These are phyloP conservation scores for Leishmania arabica DNA, from an alignment of 208 protist species.

Conservation along the genomic window DNA sequence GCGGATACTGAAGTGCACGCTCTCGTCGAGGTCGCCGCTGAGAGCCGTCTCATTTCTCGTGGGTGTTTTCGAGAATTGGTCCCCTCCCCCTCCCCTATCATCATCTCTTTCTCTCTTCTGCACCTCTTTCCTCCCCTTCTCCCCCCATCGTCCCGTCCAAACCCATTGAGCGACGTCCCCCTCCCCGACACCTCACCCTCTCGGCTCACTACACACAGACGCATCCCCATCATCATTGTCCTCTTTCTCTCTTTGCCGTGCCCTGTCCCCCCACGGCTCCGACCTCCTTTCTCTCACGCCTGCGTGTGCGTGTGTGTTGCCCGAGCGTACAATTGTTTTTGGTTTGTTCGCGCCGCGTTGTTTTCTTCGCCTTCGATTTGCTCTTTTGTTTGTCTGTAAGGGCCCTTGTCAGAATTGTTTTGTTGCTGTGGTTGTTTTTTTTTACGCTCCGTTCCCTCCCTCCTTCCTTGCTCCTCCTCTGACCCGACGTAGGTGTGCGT, in stretches of 20 bases:
- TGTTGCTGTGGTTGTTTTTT: neutral
- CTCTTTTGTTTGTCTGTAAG: neutral
- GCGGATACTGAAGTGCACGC: neutral
- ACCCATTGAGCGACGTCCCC: neutral
- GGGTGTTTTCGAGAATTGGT: neutral
- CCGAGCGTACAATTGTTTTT: neutral
- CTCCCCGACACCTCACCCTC: neutral
- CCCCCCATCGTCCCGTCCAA: neutral
- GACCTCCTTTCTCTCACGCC: neutral
- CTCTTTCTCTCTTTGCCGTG: neutral
- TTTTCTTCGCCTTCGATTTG: neutral
- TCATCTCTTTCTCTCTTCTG: neutral
- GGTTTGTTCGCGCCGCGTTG: too few species aligned
- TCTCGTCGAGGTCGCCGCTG: neutral
- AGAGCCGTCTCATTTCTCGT: neutral
- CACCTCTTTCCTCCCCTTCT: neutral
- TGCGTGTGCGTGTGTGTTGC: neutral
- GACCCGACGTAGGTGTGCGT: neutral
- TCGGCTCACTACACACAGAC: neutral
- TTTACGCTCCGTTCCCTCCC: neutral
- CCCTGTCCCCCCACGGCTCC: too few species aligned
- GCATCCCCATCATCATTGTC: neutral
- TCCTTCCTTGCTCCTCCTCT: neutral
- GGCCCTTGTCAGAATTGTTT: neutral
- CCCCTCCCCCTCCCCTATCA: neutral